phyloP scores from a whole-genome alignment of 1,139 yeast genomes.

The Tardiomyces depauwii region DNA sequence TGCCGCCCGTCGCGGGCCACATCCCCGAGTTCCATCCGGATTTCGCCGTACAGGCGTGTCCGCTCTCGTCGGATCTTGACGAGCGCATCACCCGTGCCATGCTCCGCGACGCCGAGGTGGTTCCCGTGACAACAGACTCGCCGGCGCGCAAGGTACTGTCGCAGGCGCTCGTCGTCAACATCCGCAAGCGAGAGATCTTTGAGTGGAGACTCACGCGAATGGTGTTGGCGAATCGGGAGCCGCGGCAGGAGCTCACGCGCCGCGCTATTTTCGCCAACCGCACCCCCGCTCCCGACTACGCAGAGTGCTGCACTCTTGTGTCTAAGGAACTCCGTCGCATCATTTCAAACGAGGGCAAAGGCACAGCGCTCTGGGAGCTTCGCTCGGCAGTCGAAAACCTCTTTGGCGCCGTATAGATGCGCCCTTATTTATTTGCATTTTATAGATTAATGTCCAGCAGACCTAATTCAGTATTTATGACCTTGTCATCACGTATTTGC shows the following conservation, averaged over 20 bases:
- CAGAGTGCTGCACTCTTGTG: neutral
- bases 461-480: too few relatives aligned
- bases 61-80: slow-evolving; percentile 15
- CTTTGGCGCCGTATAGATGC: neutral
- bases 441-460: too few relatives aligned
- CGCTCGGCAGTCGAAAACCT: neutral
- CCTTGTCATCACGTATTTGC: too few relatives aligned
- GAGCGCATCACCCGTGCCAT: slow-evolving; percentile 15
- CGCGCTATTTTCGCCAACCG: neutral
- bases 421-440: neutral
- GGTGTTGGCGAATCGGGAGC: neutral
- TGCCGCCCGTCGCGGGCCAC: slow-evolving; percentile 21
- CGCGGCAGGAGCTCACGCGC: neutral
- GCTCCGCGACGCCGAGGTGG: slow-evolving; percentile 13
- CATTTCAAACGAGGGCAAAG: neutral
- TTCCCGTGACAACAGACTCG: slow-evolving; percentile 3
- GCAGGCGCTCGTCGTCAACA: slow-evolving; percentile 8
- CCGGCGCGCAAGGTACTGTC: slow-evolving; percentile 2
- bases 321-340: neutral
- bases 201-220: slow-evolving; percentile 6
- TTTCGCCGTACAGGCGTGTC: slow-evolving; percentile 18
- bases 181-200: slow-evolving; percentile 9
- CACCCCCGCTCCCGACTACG: neutral
- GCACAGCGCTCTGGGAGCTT: neutral
- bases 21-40: slow-evolving; percentile 20